Conservation (phyloP, 192 early-diverging fungal species). For the Geranomyces variabilis region DNA sequence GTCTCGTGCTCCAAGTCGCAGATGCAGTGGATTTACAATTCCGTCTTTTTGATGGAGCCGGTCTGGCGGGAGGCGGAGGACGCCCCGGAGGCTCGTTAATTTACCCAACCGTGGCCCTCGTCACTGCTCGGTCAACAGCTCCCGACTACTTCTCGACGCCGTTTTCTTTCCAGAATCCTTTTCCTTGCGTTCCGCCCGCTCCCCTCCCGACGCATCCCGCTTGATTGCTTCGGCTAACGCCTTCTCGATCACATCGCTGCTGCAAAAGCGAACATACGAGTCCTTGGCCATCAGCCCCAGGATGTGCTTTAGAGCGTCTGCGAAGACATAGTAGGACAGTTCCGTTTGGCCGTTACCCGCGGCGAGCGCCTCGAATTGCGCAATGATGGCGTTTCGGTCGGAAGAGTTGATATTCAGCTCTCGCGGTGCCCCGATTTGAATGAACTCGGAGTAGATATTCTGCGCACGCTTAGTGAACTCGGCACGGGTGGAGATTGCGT, state of each 20-base stretch:
- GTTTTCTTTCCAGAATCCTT: neutral
- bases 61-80: no score
- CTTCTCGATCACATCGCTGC: constrained; percentile 25
- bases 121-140: neutral
- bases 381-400: constrained; percentile 29
- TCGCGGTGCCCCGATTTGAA: constrained; percentile 38
- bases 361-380: constrained; percentile 27
- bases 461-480: constrained; percentile 34
- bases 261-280: constrained; percentile 35
- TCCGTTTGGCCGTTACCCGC: neutral
- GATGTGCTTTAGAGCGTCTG: constrained; percentile 28
- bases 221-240: constrained; percentile 12
- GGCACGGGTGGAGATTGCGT: constrained; percentile 26
- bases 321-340: constrained; percentile 24
- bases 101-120: no score
- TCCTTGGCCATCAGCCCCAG: constrained; percentile 37
- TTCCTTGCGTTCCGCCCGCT: neutral
- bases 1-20: no score
- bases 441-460: constrained; percentile 45
- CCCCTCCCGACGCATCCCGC: constrained; percentile 7
- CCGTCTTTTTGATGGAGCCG: no score
- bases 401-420: constrained; percentile 48
- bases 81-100: no score
- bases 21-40: no score
- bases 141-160: neutral